phyloP scores from a whole-genome alignment of 2,329 filamentous ascomycete genomes.

The Epicoccum nigrum region DNA sequence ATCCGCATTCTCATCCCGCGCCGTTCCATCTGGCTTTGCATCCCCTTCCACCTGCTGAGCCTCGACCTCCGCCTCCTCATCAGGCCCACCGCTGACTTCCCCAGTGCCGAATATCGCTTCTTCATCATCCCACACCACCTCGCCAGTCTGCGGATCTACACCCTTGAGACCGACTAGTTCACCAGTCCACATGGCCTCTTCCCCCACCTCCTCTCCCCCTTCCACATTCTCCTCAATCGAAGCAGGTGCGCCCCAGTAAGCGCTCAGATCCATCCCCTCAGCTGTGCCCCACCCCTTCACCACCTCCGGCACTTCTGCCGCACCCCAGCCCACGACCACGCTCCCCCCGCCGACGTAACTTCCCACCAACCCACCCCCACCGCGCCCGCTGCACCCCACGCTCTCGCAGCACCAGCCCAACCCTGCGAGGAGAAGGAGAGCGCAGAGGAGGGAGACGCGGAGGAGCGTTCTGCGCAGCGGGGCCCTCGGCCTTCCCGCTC shows the following conservation, averaged over 20 bases:
- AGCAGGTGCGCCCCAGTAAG: neutral
- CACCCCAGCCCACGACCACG: neutral
- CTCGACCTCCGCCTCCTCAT: too few relatives aligned
- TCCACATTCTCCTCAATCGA: too few relatives aligned
- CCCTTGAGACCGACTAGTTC: too few relatives aligned
- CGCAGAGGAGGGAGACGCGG: neutral
- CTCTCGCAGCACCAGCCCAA: slow-evolving; percentile 12
- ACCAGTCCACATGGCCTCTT: too few relatives aligned
- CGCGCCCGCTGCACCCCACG: neutral
- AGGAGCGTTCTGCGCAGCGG: neutral
- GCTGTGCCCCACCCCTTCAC: neutral
- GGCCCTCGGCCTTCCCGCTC: neutral
- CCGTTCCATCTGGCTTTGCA: too few relatives aligned
- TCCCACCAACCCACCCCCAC: neutral
- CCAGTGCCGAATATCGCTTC: too few relatives aligned
- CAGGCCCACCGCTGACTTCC: too few relatives aligned
- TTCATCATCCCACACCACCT: too few relatives aligned
- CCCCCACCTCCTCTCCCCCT: neutral
- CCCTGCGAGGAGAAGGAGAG: neutral
- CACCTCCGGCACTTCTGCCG: too few relatives aligned
- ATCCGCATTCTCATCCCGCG: too few relatives aligned
- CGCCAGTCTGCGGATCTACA: too few relatives aligned
- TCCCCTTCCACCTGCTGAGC: too few relatives aligned
- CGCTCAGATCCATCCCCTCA: neutral
- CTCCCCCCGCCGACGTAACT: neutral